These are phyloP conservation scores for Inosperma sp. DNA, from an alignment of 768 basidiomycete genomes.

Conservation along the genomic window DNA sequence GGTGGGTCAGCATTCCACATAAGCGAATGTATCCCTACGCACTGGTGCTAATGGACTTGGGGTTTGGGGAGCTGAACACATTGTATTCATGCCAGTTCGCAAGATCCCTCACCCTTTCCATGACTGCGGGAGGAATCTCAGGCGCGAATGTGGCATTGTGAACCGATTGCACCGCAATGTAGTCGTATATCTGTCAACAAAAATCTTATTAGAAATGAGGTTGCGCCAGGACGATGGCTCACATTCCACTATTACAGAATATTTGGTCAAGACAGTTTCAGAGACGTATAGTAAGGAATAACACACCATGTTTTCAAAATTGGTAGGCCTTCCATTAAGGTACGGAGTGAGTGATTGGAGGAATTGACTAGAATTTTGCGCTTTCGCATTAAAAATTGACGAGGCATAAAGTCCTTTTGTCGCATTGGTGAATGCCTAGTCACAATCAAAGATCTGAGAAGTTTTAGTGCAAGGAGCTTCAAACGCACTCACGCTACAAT, in stretches of 20 bases:
- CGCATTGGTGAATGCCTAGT: slow-evolving; percentile 44
- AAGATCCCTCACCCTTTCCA: slow-evolving; percentile 53
- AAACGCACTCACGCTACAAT: slow-evolving; percentile 35
- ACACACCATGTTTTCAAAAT: slow-evolving; percentile 56
- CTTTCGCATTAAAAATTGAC: slow-evolving; percentile 43
- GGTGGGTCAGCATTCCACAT: neutral
- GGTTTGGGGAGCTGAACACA: slow-evolving; percentile 52
- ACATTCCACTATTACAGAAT: slow-evolving; percentile 34
- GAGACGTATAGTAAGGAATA: neutral
- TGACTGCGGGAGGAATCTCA: slow-evolving; percentile 42
- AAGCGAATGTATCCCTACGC: slow-evolving; percentile 7
- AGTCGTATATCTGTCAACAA: slow-evolving; percentile 67
- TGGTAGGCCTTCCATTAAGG: slow-evolving; percentile 50
- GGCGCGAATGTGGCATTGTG: slow-evolving; percentile 55
- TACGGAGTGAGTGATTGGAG: slow-evolving; percentile 45
- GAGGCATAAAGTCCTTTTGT: slow-evolving; percentile 56
- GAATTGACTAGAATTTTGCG: slow-evolving; percentile 43
- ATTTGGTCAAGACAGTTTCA: neutral
- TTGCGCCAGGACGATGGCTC: no score
- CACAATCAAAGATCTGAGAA: neutral
- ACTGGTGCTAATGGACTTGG: slow-evolving; percentile 66
- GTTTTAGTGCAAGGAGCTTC: neutral
- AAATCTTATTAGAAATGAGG: no score
- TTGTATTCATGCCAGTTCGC: slow-evolving; percentile 73
- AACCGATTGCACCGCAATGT: slow-evolving; percentile 66